Base-by-base conservation (phyloP, 2,329 filamentous ascomycete species). In the Endothia cerciana region DNA sequence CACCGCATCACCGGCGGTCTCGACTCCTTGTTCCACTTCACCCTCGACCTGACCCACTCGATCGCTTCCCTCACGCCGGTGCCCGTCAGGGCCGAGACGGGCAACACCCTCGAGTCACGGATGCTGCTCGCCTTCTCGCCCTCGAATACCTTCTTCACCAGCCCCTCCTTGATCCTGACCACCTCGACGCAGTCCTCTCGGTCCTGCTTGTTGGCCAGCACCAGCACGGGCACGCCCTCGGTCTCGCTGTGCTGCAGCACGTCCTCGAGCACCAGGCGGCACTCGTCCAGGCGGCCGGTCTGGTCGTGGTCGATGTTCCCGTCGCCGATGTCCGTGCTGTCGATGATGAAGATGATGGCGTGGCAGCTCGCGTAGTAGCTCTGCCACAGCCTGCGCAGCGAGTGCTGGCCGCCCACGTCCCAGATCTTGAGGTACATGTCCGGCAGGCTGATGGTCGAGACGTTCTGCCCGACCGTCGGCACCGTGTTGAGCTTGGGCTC, bases 361-460 rank as follows among this genome's bases (percentile, higher is more conserved):
- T 99, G 95, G 74, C 93, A 97, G 77, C 88, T 92, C 60, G 89
- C 85, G 82, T 97, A 99, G 82, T 99, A 99, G 78, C 89, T 93
- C 78, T 97, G 93, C 95, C 95, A 99, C 40, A 98, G 87, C 69
- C 91, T 90, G 69, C 95, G 90, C 75, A 99, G 86, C 36, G 87
- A 91, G 74, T 95, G 89, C 79, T 99, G 95, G 7, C 95, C 95
- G 70, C 95, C 95, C 0, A 99, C 93, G 76, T 99, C 95, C 95
- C 95, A 98, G 73, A 99, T 91, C 83, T 97, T 97, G 75, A 99
- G 85, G 82, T 98, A 97, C 88, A 97, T 94, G 77, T 97, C 93
- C 19, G 93, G 91, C 30, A 98, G 85, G 28, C 91, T 88, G 75
- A 99, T 92, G 57, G 94, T 95, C 69, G 92, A 91, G 70, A 98